phyloP scores from a whole-genome alignment of 2,329 filamentous ascomycete species.

The Neonectria faginata region DNA sequence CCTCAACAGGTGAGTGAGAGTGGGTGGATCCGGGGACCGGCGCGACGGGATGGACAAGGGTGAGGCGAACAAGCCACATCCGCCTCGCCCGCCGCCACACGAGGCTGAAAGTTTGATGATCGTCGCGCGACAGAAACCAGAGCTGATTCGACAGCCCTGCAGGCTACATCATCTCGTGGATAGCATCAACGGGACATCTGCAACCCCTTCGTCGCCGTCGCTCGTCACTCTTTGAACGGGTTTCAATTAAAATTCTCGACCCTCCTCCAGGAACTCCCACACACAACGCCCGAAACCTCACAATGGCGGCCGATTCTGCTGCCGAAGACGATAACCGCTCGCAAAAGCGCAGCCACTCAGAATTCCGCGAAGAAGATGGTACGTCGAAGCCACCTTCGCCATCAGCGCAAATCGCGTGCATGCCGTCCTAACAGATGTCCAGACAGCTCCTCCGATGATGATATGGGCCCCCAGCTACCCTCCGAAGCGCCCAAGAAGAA shows the following conservation, averaged over 20 bases:
- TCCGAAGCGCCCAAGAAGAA: slow-evolving; percentile 89
- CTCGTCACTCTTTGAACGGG: background rate
- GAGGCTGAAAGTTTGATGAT: slow-evolving; percentile 37
- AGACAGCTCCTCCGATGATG: slow-evolving; percentile 85
- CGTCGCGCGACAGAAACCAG: slow-evolving; percentile 9
- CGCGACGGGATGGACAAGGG: background rate
- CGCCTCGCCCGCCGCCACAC: slow-evolving; percentile 37
- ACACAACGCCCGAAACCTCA: background rate
- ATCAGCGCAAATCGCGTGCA: slow-evolving; percentile 9
- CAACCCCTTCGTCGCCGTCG: background rate
- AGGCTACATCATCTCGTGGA: slow-evolving; percentile 3
- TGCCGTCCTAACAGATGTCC: slow-evolving; percentile 28
- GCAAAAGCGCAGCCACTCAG: slow-evolving; percentile 66
- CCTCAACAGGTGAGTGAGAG: slow-evolving; percentile 25
- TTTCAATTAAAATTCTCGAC: background rate
- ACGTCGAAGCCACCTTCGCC: slow-evolving; percentile 49
- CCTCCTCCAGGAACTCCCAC: background rate
- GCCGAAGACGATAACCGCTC: slow-evolving; percentile 50
- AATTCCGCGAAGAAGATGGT: slow-evolving; percentile 62
- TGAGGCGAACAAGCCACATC: slow-evolving; percentile 32
- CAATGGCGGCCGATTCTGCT: slow-evolving; percentile 44
- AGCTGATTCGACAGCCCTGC: slow-evolving; percentile 18
- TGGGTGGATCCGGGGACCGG: slow-evolving; percentile 14
- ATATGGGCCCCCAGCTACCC: slow-evolving; percentile 92
- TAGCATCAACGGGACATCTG: background rate